Evolutionary conservation across 2,329 filamentous ascomycete species (phyloP), one percentile per base, ranked within the genome.

Genomic region (Ceratocystis alfenasii): DNA sequence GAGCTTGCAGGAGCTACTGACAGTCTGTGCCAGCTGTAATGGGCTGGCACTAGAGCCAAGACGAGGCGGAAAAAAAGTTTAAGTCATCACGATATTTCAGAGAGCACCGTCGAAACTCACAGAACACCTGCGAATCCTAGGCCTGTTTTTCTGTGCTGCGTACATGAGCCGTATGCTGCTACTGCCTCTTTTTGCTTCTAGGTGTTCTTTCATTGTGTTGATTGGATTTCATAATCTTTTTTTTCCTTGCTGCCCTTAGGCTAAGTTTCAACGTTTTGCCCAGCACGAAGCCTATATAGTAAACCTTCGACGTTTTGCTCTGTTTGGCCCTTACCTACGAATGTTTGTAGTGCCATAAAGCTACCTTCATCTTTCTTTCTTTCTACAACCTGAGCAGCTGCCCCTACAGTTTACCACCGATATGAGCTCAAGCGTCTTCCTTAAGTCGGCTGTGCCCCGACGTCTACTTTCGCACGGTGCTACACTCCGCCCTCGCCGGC

Each of bases 371-470:
- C 46, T 57, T 65, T 33, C 7, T 36, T 20, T 22, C 33, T 44
- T 44, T 22, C n/a, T 65, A 12, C 15, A 17, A 12, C 45, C 22
- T 8, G 46, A 10, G 46, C 22, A 20, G 53, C 15, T 59, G 3
- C 36, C 36, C 10, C 36, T 41, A 41, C 36, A 15, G 12, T 4
- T 41, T 41, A 15, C 25, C 63, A 63, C 68, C 71, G 75, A 69
- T 55, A 81, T 81, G 80, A 81, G 80, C 71, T 74, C 79, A 50
- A 78, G 73, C 71, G 71, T 80, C 69, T 70, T 81, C 68, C 75
- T 75, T 68, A 81, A 79, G 74, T 76, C 77, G 62, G 75, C 75
- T 69, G 74, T 76, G 70, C 79, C 79, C 45, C 74, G 75, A 71
- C 78, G 79, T 70, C 74, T 76, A 69, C 71, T 81, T 68, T 76